Percentiles rank a stretch among this genome's conserved stretches.
Evolutionary conservation across 2,329 filamentous ascomycete species (phyloP).

Genomic region (Pseudonectria foliicola): DNA sequence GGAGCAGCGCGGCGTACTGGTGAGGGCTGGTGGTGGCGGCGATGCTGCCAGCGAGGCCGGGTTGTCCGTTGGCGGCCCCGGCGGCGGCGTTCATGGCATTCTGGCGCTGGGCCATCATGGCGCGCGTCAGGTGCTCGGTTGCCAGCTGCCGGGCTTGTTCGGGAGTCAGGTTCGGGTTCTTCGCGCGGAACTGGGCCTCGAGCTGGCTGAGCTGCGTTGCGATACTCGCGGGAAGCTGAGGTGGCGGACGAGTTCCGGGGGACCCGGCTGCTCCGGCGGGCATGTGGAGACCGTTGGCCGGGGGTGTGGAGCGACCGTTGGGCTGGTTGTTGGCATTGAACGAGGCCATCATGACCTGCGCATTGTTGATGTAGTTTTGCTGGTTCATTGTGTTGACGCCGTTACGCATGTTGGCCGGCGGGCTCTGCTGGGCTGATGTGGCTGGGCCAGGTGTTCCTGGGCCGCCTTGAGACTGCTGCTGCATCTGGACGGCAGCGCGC

Average conservation of each 20-base stretch:
- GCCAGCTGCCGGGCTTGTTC: constrained; percentile 46
- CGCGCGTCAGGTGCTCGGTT: constrained; percentile 40
- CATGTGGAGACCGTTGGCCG: constrained; percentile 40
- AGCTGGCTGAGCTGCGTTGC: constrained; percentile 43
- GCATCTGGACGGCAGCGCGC: constrained; percentile 43
- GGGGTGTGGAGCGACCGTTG: constrained; percentile 37
- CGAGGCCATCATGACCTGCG: constrained; percentile 45
- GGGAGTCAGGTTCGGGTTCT: constrained; percentile 43
- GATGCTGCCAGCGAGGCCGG: constrained; percentile 42
- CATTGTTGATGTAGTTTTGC: constrained; percentile 45
- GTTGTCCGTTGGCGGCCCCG: constrained; percentile 37
- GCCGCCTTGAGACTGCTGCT: constrained; percentile 22
- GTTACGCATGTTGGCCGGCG: constrained; percentile 37
- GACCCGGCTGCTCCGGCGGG: constrained; percentile 38
- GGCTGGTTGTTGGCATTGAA: constrained; percentile 36
- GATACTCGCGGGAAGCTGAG: constrained; percentile 40
- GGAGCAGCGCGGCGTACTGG: constrained; percentile 51
- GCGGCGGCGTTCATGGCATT: constrained; percentile 50
- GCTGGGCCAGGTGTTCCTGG: constrained; percentile 16
- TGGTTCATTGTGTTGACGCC: constrained; percentile 40
- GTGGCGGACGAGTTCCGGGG: constrained; percentile 33
- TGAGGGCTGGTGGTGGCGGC: constrained; percentile 46
- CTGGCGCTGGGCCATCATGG: constrained; percentile 42
- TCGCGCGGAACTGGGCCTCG: constrained; percentile 44
- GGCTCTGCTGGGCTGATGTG: constrained; percentile 32